Evolutionary conservation across 1,139 yeast genomes (phyloP), one percentile per base, ranked within the genome.

Genomic region (Saccharomyces hybrid): DNA sequence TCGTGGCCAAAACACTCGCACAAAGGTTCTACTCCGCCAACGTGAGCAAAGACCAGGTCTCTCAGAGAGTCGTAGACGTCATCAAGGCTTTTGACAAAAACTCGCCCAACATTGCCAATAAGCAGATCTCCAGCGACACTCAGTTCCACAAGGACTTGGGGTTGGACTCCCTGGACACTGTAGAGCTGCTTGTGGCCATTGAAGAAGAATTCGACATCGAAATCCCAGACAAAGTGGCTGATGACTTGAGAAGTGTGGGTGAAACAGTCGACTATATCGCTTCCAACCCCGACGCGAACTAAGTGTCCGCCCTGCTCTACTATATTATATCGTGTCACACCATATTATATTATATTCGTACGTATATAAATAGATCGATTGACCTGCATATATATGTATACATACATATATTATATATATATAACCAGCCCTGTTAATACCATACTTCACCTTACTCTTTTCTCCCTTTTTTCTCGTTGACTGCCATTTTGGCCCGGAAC

Each of bases 141-240:
- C 61, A 63, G 34, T 67, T 71, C 53, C 63, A 65, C 51, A 65
- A 68, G 55, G 88, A 83, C 66, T 76, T 83, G 67, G 85, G 85
- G n/a, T 73, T 83, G 62, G 88, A 83, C 68, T 83, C 88, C 5
- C 77, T 83, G 61, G 88, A 83, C 64, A 81, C 86, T 54, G 86
- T 83, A 54, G 88, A 83, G 73, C 82, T 86, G 56, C 75, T 83
- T 62, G 88, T 83, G 64, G 86, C 87, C 56, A 80, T 83, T 66
- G 88, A 83, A 73, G 88, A 83, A 73, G 79, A 83, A 71, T 83
- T 83, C 63, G 88, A 83, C 69, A 75, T 83, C 68, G 87, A 83
- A 71, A 80, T 83, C 64, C 85, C 85, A 32, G 88, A 83, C 56
- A 74, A 75, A 57, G 77, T 82, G 57, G 82, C 88, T 52, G 88